Percentiles rank a stretch among this genome's conserved stretches.
Evolutionary conservation across 352 stramenopile genomes (phyloP).

Genomic region (Globisporangium solare): DNA sequence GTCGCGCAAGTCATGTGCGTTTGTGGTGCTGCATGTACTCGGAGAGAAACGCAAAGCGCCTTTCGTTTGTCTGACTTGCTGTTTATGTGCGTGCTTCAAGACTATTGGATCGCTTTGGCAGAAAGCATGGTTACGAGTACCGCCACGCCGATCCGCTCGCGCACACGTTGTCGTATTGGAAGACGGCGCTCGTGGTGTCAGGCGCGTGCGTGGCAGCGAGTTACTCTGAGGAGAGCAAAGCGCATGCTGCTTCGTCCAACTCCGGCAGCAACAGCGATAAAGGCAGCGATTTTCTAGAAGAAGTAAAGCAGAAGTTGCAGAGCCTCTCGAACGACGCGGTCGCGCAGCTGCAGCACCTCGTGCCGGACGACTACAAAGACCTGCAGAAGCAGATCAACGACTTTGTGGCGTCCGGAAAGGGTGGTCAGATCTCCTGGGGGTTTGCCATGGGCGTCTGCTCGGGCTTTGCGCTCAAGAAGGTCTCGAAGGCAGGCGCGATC

Average conservation of each 20-base stretch:
- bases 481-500: slow-evolving; percentile 87
- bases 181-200: slow-evolving; percentile 21
- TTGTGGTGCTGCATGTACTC: not conserved
- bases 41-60: no score
- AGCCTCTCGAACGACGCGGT: slow-evolving; percentile 34
- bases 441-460: slow-evolving; percentile 89
- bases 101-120: slow-evolving; percentile 25
- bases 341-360: slow-evolving; percentile 24
- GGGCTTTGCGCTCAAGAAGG: slow-evolving; percentile 88
- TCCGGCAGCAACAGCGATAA: slow-evolving; percentile 12
- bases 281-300: slow-evolving; percentile 38
- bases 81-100: not conserved
- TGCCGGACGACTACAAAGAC: slow-evolving; percentile 41
- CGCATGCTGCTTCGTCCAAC: slow-evolving; percentile 15
- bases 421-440: slow-evolving; percentile 84
- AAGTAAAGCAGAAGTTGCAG: slow-evolving; percentile 59
- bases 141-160: slow-evolving; percentile 5
- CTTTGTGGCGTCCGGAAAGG: slow-evolving; percentile 61
- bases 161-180: slow-evolving; percentile 27
- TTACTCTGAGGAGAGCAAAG: slow-evolving; percentile 17
- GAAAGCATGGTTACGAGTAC: slow-evolving; percentile 22
- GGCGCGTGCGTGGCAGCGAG: slow-evolving; percentile 20
- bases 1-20: slow-evolving; percentile 14
- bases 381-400: slow-evolving; percentile 49
- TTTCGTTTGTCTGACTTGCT: not conserved